Evolutionary conservation across 2,329 filamentous ascomycete species (phyloP), one percentile per base, ranked within the genome.

Genomic region (Curvularia sp.): DNA sequence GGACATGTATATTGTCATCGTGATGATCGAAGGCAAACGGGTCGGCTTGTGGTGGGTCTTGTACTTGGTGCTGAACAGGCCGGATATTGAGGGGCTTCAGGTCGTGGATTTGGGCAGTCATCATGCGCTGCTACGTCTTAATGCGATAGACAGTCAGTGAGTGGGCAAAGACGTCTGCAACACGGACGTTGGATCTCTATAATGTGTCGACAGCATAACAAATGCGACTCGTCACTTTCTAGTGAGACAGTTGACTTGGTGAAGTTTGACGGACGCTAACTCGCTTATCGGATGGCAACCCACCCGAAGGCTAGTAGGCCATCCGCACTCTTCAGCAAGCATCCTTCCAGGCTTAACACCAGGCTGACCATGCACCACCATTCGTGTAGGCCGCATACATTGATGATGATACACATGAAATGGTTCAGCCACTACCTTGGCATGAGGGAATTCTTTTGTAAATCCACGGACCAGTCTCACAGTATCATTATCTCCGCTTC

Each of bases 1-100:
- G 81, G 50, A 90, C 80, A 71, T 90, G 87, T 12, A 77, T 78
- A 69, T 69, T 75, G 18, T 61, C 66, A 66, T 75, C 72, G 27
- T 63, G 61, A 28, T 72, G 68, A 6, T 73, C 65, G 30, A 76
- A 66, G 6, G 55, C 61, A 55, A 70, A 66, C 1, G 71, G 63
- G 27, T 67, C 64, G 39, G 41, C 41, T 34, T 50, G 59, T 3
- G 51, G 60, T 25, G 64, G 56, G 41, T 66, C 58, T 28, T 51
- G 61, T 50, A 66, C 62, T 56, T 71, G 69, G 41, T 68, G 66
- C 21, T 65, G 61, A 21, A 74, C 62, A 15, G 71, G 70, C 38
- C 62, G 65, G 32, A 75, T 64, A 46, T 68, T 61, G 25, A 74
- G 65, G 8, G 71, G 70, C 45, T 69, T 68, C 13, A 75, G 63